Evolutionary conservation across 805 yeast species (phyloP).

Genomic region (Cyberlindnera samutprakarnensis): DNA sequence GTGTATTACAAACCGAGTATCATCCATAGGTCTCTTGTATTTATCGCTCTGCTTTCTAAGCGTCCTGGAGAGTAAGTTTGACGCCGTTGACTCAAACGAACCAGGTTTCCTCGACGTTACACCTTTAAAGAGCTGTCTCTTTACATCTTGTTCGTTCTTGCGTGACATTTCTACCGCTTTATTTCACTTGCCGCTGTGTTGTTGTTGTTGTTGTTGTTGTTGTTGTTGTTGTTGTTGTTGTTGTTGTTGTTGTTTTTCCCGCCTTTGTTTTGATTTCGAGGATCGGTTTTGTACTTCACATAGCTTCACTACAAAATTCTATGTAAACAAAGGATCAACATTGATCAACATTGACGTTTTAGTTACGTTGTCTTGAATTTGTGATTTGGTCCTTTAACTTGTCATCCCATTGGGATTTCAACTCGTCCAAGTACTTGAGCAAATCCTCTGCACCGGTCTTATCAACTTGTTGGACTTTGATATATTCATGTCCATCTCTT

Average conservation of each 20-base stretch:
- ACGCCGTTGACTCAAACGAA: conserved; percentile 12
- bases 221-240: background rate
- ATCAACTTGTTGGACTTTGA: conserved; percentile 50
- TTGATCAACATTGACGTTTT: background rate
- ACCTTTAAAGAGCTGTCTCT: conserved; percentile 20
- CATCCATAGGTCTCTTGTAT: conserved; percentile 9
- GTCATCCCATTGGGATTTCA: conserved; percentile 65
- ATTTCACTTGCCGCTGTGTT: too few species aligned
- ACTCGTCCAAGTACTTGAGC: conserved; percentile 48
- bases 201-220: background rate
- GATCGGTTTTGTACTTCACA: too few species aligned
- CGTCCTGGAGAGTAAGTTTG: conserved; percentile 20
- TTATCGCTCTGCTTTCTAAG: conserved; percentile 21
- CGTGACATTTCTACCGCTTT: conserved; percentile 2
- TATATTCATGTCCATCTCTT: conserved; percentile 55
- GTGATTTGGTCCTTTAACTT: conserved; percentile 67
- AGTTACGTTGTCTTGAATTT: conserved; percentile 19
- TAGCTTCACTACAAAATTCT: too few species aligned
- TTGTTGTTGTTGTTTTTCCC: background rate
- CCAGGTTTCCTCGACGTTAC: conserved; percentile 6
- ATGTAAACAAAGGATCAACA: too few species aligned
- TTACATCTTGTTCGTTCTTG: conserved; percentile 13
- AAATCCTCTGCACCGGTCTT: conserved; percentile 60
- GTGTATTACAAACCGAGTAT: conserved; percentile 19
- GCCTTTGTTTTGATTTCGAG: too few species aligned